These are phyloP conservation scores for Nematodospora valgi DNA, from an alignment of 805 yeast genomes.

Conservation along the genomic window DNA sequence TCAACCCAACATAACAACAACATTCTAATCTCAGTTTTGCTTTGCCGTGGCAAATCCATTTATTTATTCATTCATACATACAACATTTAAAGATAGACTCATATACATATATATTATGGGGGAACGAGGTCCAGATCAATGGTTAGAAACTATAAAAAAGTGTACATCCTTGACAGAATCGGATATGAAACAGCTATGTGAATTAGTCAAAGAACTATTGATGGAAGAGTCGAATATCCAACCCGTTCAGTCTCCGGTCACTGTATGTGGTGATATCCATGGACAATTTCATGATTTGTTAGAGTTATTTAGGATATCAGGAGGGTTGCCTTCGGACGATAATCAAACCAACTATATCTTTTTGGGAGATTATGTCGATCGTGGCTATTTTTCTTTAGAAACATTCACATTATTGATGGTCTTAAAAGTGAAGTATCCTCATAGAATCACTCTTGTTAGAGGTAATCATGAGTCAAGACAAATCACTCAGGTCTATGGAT, in stretches of 20 bases:
- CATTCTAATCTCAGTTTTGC: no score
- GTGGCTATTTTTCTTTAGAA: constrained; percentile 95
- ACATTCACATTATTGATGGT: constrained; percentile 94
- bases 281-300: constrained; percentile 95
- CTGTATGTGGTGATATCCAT: constrained; percentile 96
- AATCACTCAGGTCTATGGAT: constrained; percentile 98
- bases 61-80: background rate
- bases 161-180: constrained; percentile 85
- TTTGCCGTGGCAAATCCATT: background rate
- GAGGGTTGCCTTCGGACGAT: constrained; percentile 84
- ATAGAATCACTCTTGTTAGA: constrained; percentile 82
- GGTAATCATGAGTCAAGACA: constrained; percentile 98
- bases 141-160: constrained; percentile 91
- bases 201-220: constrained; percentile 85
- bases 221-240: constrained; percentile 97
- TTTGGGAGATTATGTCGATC: constrained; percentile 93
- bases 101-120: constrained; percentile 33
- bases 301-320: constrained; percentile 85
- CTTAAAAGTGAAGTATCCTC: constrained; percentile 83
- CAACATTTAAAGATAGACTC: background rate
- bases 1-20: no score
- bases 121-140: constrained; percentile 88
- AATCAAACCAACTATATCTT: constrained; percentile 67
- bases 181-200: constrained; percentile 96
- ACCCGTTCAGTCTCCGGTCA: constrained; percentile 90